Percentiles rank a stretch among this genome's conserved stretches.
These are phyloP conservation scores for Lentinula aciculospora DNA, from an alignment of 768 basidiomycete species.

Conservation along the genomic window DNA sequence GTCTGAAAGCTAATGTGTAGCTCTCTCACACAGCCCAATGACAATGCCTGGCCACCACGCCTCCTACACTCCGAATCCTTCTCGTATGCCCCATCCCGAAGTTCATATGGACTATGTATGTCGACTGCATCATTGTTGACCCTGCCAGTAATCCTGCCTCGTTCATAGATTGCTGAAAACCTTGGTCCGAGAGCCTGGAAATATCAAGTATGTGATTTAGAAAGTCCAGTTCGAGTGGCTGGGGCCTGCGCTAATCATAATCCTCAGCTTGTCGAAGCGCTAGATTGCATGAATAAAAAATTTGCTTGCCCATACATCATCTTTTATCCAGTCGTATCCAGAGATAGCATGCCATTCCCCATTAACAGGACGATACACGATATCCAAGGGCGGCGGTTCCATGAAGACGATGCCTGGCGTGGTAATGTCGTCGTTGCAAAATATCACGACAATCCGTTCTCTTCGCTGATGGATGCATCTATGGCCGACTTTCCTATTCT, in stretches of 20 bases:
- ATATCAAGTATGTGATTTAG: conserved; percentile 52
- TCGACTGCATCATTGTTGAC: conserved; percentile 5
- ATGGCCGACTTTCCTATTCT: conserved; percentile 83
- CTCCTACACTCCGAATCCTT: conserved; percentile 36
- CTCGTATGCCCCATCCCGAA: conserved; percentile 78
- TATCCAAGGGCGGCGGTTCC: conserved; percentile 59
- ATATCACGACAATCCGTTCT: conserved; percentile 49
- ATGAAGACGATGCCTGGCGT: conserved; percentile 66
- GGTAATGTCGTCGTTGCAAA: conserved; percentile 79
- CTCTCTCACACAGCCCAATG: conserved; percentile 30
- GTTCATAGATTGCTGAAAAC: conserved; percentile 58
- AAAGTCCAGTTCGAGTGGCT: conserved; percentile 10
- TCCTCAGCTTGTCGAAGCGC: conserved; percentile 62
- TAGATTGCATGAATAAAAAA: conserved; percentile 76
- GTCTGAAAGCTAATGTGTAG: neutral
- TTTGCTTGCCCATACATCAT: conserved; percentile 77
- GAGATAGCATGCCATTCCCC: conserved; percentile 79
- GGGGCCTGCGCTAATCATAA: conserved; percentile 13
- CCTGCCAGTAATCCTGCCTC: neutral
- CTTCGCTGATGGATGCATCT: conserved; percentile 61
- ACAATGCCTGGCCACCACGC: conserved; percentile 37
- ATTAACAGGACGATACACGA: conserved; percentile 72
- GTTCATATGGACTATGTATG: conserved; percentile 76
- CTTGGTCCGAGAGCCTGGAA: conserved; percentile 65
- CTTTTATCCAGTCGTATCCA: conserved; percentile 71